Conservation (phyloP, 208 protist species). For the Porcisia hertigi region DNA sequence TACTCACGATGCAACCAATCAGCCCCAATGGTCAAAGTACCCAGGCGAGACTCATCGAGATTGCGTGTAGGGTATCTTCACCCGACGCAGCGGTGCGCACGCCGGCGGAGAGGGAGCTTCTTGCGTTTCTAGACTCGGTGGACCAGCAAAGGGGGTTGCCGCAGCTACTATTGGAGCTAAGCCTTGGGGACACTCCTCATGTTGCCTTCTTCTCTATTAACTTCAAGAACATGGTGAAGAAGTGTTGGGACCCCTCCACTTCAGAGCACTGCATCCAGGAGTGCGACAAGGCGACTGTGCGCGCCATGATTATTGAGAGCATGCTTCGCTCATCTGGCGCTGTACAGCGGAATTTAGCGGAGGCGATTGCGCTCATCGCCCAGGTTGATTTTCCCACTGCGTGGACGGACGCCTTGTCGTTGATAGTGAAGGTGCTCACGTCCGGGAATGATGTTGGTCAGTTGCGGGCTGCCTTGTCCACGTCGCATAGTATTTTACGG, state of each 20-base stretch:
- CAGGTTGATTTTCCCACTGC: conserved; percentile 89
- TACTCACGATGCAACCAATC: conserved; percentile 50
- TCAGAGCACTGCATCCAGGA: conserved; percentile 84
- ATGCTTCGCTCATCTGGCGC: conserved; percentile 57
- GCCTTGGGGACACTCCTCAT: conserved; percentile 34
- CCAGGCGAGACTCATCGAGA: conserved; percentile 28
- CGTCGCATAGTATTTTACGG: conserved; percentile 89
- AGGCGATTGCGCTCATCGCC: conserved; percentile 89
- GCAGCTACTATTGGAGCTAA: conserved; percentile 52
- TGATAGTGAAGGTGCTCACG: conserved; percentile 61
- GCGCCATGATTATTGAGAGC: conserved; percentile 48
- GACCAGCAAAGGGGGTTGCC: conserved; percentile 70
- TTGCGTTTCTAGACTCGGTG: conserved; percentile 59
- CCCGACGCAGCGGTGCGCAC: conserved; percentile 49
- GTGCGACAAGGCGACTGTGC: conserved; percentile 64
- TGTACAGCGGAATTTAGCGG: conserved; percentile 89
- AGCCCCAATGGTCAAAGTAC: conserved; percentile 46
- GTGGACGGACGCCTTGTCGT: conserved; percentile 85
- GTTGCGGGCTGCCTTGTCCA: conserved; percentile 74
- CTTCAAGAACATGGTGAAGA: conserved; percentile 88
- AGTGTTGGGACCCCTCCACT: conserved; percentile 70
- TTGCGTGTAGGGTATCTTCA: conserved; percentile 49
- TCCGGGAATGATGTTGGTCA: conserved; percentile 25
- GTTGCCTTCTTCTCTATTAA: conserved; percentile 74
- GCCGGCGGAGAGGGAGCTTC: conserved; percentile 61